These are phyloP conservation scores for Vitis hybrid DNA, from an alignment of 177 flowering plant genomes.

Conservation along the genomic window DNA sequence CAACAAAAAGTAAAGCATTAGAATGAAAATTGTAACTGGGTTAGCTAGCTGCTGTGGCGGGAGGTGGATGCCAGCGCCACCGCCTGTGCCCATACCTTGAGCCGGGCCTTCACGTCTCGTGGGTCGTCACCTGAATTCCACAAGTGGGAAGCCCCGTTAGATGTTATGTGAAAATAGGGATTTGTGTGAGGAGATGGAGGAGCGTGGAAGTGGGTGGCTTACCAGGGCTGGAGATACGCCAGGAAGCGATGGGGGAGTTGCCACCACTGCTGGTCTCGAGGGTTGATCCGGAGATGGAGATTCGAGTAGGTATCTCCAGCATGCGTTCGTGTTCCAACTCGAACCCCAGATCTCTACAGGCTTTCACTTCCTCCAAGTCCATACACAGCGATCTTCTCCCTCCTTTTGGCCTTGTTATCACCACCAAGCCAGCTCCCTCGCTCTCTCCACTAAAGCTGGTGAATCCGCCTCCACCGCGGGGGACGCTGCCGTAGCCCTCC, in stretches of 20 bases:
- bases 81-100: constrained; percentile 83
- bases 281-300: constrained; percentile 35
- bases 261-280: constrained; percentile 59
- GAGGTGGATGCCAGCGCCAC: constrained; percentile 65
- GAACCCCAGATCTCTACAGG: constrained; percentile 73
- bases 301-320: constrained; percentile 35
- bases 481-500: neutral
- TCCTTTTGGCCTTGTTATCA: constrained; percentile 58
- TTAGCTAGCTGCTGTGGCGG: constrained; percentile 14
- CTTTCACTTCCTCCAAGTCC: constrained; percentile 76
- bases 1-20: neutral
- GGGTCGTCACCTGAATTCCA: constrained; percentile 68
- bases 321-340: constrained; percentile 54
- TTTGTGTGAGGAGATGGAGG: neutral
- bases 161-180: neutral
- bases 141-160: neutral
- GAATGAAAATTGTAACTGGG: neutral
- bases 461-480: neutral
- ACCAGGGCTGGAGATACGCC: constrained; percentile 85
- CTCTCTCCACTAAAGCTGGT: constrained; percentile 29
- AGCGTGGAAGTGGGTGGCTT: constrained; percentile 8
- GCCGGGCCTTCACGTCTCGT: constrained; percentile 71
- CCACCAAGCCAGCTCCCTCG: constrained; percentile 27
- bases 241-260: constrained; percentile 58
- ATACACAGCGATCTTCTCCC: constrained; percentile 54